Conservation (phyloP, 2,329 filamentous ascomycete species). For the Samsoniella hepiali region DNA sequence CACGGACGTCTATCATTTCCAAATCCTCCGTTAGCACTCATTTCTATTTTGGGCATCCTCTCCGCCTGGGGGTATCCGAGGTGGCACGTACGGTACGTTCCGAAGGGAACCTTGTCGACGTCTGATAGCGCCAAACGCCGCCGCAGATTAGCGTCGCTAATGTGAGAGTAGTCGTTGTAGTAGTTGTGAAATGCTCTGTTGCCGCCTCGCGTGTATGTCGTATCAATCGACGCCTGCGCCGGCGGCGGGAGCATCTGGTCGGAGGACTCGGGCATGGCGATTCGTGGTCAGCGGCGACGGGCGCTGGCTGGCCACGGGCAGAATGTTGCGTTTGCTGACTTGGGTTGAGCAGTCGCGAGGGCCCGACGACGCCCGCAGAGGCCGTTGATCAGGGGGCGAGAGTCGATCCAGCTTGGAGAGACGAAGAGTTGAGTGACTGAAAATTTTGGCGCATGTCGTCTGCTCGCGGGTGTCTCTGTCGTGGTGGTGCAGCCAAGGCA, state of each 20-base stretch:
- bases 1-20: slow-evolving; percentile 55
- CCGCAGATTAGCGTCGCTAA: slow-evolving; percentile 71
- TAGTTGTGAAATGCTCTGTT: slow-evolving; percentile 73
- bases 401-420: neutral
- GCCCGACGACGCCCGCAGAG: neutral
- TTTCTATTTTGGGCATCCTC: neutral
- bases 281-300: neutral
- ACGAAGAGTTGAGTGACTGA: neutral
- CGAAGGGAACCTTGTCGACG: slow-evolving; percentile 75
- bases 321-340: neutral
- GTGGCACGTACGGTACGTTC: slow-evolving; percentile 57
- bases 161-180: slow-evolving; percentile 64
- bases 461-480: neutral
- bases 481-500: neutral
- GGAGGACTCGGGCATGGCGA: slow-evolving; percentile 22
- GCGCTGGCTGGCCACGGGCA: neutral
- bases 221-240: slow-evolving; percentile 31
- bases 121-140: slow-evolving; percentile 73
- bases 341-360: neutral
- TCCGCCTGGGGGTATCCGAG: neutral
- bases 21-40: neutral
- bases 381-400: neutral
- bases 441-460: neutral
- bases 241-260: slow-evolving; percentile 43
- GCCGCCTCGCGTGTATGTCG: slow-evolving; percentile 51